Evolutionary conservation across 768 basidiomycete species (phyloP).

Genomic region (Pleurotus sapidus): DNA sequence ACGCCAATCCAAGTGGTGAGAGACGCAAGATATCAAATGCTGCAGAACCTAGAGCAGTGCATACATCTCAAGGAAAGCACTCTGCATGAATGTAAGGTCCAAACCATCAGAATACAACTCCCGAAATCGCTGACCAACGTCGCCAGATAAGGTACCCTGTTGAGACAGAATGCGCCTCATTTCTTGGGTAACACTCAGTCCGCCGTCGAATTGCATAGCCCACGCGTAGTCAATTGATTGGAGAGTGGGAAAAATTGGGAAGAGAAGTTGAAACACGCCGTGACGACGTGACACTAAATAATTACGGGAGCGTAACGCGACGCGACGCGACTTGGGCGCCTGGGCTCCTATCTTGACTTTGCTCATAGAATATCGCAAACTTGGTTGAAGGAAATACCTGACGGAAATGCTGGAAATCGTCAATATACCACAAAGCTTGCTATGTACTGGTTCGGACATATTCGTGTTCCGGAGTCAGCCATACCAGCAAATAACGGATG

Average conservation of each 20-base stretch:
- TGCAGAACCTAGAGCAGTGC: slow-evolving; percentile 7
- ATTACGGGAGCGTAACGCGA: too few relatives aligned
- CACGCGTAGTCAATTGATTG: neutral
- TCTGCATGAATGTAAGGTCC: neutral
- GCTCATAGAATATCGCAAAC: too few relatives aligned
- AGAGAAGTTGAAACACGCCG: too few relatives aligned
- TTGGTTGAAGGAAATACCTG: too few relatives aligned
- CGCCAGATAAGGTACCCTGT: slow-evolving; percentile 22
- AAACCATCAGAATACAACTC: slow-evolving; percentile 25
- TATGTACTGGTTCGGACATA: too few relatives aligned
- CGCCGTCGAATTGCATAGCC: slow-evolving; percentile 15
- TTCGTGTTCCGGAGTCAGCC: too few relatives aligned
- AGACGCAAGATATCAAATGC: slow-evolving; percentile 20
- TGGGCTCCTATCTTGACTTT: too few relatives aligned
- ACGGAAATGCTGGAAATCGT: too few relatives aligned
- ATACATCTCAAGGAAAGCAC: neutral
- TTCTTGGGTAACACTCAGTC: slow-evolving; percentile 23
- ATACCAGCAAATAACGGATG: too few relatives aligned
- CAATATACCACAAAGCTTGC: too few relatives aligned
- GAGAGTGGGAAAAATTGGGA: neutral
- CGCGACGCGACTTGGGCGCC: too few relatives aligned
- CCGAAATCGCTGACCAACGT: slow-evolving; percentile 24
- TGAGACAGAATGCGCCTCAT: slow-evolving; percentile 24
- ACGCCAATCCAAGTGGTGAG: slow-evolving; percentile 24
- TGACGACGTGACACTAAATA: too few relatives aligned